Evolutionary conservation across 768 basidiomycete genomes (phyloP).

Genomic region (Rubroboletus pulcherrimus): DNA sequence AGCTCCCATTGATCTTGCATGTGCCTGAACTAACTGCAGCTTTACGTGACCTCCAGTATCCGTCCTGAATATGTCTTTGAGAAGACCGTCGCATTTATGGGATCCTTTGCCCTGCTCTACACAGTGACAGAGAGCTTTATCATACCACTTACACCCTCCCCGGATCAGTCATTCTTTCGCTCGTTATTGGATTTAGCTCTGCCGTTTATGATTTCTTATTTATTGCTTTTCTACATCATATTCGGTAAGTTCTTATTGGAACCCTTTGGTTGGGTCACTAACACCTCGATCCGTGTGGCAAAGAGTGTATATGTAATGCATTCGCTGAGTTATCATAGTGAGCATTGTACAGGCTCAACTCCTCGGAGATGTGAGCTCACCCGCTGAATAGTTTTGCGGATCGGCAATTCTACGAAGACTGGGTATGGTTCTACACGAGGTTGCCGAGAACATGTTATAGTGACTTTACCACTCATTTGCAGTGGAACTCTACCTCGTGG

Average conservation of each 20-base stretch:
- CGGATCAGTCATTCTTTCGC: conserved; percentile 67
- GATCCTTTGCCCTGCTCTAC: conserved; percentile 92
- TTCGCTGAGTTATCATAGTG: conserved; percentile 92
- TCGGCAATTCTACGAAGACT: conserved; percentile 95
- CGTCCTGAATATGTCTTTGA: conserved; percentile 53
- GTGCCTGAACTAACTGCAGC: not conserved
- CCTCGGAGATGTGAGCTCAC: conserved; percentile 1
- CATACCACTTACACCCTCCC: conserved; percentile 70
- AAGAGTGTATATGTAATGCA: conserved; percentile 94
- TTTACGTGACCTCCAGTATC: conserved; percentile 17
- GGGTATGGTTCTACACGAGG: conserved; percentile 45
- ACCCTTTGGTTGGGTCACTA: not conserved
- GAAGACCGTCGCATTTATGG: conserved; percentile 82
- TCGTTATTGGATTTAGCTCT: conserved; percentile 82
- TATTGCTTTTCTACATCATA: conserved; percentile 82
- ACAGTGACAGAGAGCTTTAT: conserved; percentile 95
- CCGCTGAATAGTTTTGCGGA: conserved; percentile 76
- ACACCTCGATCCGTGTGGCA: not conserved
- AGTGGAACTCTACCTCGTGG: conserved; percentile 97
- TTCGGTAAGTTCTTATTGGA: conserved; percentile 50
- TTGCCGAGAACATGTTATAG: not conserved
- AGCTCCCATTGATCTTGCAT: conserved; percentile 18
- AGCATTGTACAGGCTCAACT: conserved; percentile 22
- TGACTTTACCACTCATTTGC: not conserved
- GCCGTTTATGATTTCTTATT: conserved; percentile 91